These are phyloP conservation scores for Ogataea minuta DNA, from an alignment of 805 yeast species.

Conservation along the genomic window DNA sequence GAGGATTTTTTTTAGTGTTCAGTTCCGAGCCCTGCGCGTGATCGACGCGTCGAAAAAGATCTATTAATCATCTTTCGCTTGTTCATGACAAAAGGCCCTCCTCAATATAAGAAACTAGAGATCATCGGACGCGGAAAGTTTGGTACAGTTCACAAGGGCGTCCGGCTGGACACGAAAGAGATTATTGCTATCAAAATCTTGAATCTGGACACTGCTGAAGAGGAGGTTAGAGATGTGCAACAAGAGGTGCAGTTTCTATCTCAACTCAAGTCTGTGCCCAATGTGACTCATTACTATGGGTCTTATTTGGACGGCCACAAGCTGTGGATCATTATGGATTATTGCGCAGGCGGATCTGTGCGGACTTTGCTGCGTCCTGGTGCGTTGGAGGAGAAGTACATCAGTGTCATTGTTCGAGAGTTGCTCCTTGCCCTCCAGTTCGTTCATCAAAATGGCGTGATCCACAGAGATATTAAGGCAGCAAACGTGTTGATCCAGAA, in stretches of 20 bases:
- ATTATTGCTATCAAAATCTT: conserved; percentile 91
- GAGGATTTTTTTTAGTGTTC: neutral
- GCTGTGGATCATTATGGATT: conserved; percentile 96
- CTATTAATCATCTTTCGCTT: conserved; percentile 1
- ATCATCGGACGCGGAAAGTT: conserved; percentile 95
- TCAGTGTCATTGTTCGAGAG: conserved; percentile 84
- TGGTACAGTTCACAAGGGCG: conserved; percentile 93
- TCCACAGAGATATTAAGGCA: conserved; percentile 95
- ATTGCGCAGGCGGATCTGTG: conserved; percentile 94
- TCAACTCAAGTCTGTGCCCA: conserved; percentile 80
- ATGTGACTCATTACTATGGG: conserved; percentile 90
- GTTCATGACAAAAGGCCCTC: conserved; percentile 5
- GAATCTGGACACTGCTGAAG: conserved; percentile 88
- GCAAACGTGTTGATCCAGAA: conserved; percentile 84
- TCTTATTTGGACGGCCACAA: conserved; percentile 85
- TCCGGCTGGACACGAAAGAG: conserved; percentile 63
- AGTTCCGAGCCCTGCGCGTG: conserved; percentile 1
- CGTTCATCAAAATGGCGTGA: conserved; percentile 86
- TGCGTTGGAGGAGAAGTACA: conserved; percentile 76
- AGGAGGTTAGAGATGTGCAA: conserved; percentile 93
- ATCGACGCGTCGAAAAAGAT: conserved; percentile 11
- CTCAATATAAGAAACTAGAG: conserved; percentile 71
- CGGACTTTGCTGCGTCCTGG: conserved; percentile 87
- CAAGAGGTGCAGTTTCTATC: conserved; percentile 86
- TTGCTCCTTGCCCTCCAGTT: conserved; percentile 70